phyloP scores from a whole-genome alignment of 345 rosid genomes.

The Dipteronia sinensis region DNA sequence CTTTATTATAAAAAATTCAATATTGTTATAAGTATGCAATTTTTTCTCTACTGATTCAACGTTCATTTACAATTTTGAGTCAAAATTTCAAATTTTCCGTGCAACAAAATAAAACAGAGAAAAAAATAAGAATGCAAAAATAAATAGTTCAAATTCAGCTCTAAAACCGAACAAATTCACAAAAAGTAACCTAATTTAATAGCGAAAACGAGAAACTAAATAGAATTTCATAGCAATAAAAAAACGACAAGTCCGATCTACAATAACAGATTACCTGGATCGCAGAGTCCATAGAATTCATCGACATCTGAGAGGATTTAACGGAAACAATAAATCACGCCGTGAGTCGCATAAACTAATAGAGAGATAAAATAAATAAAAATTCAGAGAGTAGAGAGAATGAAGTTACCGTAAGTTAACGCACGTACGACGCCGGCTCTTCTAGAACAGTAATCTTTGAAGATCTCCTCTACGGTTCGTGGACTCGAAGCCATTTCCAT shows the following conservation, averaged over 20 bases:
- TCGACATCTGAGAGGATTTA: slow-evolving; percentile 69
- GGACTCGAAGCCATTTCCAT: slow-evolving; percentile 58
- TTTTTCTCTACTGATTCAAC: background rate
- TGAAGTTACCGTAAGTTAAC: slow-evolving; percentile 64
- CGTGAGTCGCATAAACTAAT: background rate
- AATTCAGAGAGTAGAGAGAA: background rate
- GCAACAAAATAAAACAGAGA: background rate
- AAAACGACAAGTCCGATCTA: slow-evolving; percentile 17
- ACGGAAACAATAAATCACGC: background rate
- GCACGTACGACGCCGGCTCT: slow-evolving; percentile 89
- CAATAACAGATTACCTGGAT: slow-evolving; percentile 69
- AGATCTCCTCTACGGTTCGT: slow-evolving; percentile 96
- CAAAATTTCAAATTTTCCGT: background rate
- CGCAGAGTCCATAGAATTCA: slow-evolving; percentile 83
- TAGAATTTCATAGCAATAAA: background rate
- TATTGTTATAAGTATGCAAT: background rate
- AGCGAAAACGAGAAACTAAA: background rate
- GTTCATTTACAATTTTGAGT: background rate
- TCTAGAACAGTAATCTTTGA: slow-evolving; percentile 77
- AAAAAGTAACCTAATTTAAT: background rate
- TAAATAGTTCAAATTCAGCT: background rate
- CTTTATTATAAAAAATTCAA: background rate
- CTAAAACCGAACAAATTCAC: background rate
- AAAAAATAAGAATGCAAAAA: background rate
- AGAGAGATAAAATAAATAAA: background rate